Percentiles rank a stretch among this genome's conserved stretches.
Evolutionary conservation across 106 monocot genomes (phyloP).

Genomic region (Phalaenopsis equestris): DNA sequence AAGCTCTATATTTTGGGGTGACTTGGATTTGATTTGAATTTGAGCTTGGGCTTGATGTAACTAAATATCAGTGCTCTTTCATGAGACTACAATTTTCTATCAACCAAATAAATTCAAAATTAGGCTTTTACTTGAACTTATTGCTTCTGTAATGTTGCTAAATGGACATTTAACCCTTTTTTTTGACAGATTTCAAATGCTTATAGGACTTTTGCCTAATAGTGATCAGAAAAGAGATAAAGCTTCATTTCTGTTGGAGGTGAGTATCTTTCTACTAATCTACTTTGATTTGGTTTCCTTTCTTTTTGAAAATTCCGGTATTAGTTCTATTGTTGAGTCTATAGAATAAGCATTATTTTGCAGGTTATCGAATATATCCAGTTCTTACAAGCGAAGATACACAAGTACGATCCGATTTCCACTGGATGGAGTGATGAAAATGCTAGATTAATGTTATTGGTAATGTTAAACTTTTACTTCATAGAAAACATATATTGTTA

Average conservation of each 20-base stretch:
- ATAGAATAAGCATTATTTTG: not conserved
- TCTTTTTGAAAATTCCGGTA: not conserved
- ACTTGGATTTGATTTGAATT: too few relatives aligned
- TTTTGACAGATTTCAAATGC: constrained; percentile 56
- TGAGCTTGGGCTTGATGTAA: too few relatives aligned
- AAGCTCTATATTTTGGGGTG: too few relatives aligned
- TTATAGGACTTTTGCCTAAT: constrained; percentile 54
- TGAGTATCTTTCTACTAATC: not conserved
- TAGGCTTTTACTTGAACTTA: too few relatives aligned
- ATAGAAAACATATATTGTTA: too few relatives aligned
- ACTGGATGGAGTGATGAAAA: constrained; percentile 49
- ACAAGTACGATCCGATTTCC: constrained; percentile 31
- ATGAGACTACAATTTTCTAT: too few relatives aligned
- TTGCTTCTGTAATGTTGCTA: too few relatives aligned
- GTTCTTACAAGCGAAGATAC: constrained; percentile 48
- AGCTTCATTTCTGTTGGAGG: constrained; percentile 59
- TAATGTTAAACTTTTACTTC: constrained; percentile 9
- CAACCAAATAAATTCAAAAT: too few relatives aligned
- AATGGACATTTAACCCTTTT: too few relatives aligned
- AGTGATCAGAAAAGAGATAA: constrained; percentile 69
- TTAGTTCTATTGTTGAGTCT: too few relatives aligned
- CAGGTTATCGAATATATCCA: constrained; percentile 56
- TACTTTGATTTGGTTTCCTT: not conserved
- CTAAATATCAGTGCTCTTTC: too few relatives aligned
- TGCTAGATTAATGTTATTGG: constrained; percentile 43